Evolutionary conservation across 1,139 yeast species (phyloP).

Genomic region (Geotrichum europaeum): DNA sequence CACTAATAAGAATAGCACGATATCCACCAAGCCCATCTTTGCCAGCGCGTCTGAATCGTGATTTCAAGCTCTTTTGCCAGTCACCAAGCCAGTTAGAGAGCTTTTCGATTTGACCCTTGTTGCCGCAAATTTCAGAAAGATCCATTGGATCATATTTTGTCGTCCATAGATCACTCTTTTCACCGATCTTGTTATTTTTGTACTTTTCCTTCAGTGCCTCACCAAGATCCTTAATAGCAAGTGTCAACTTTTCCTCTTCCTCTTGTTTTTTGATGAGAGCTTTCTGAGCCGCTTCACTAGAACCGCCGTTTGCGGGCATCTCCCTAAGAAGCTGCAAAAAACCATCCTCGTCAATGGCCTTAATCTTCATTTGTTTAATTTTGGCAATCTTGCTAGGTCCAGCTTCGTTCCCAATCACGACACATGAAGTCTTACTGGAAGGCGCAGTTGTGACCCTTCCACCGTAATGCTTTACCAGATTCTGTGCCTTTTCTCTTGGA

Average conservation of each 20-base stretch:
- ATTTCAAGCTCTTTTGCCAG: constrained; percentile 59
- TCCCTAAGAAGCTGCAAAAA: constrained; percentile 61
- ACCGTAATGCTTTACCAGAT: constrained; percentile 76
- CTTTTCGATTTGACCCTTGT: constrained; percentile 65
- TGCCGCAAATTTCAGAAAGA: constrained; percentile 78
- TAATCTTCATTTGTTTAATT: constrained; percentile 63
- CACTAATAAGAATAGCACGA: constrained; percentile 79
- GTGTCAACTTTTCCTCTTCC: constrained; percentile 51
- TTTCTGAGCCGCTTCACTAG: constrained; percentile 64
- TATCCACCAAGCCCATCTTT: constrained; percentile 52
- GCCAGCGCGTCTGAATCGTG: constrained; percentile 52
- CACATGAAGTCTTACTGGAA: constrained; percentile 77
- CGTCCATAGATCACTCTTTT: constrained; percentile 63
- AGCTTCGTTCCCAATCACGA: constrained; percentile 90
- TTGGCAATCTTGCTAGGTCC: constrained; percentile 91
- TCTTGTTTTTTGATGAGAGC: constrained; percentile 64
- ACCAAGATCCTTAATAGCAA: constrained; percentile 43
- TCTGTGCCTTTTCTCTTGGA: constrained; percentile 69
- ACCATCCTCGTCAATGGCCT: constrained; percentile 83
- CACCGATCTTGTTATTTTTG: constrained; percentile 3
- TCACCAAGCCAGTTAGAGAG: constrained; percentile 66
- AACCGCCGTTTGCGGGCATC: constrained; percentile 93
- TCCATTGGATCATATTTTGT: constrained; percentile 81
- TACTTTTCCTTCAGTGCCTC: constrained; percentile 33
- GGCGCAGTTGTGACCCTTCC: constrained; percentile 90